Percentiles rank a stretch among this genome's conserved stretches.
Conservation (phyloP, 1,284 basidiomycete species). For the Mycosarcoma mackinlayi region DNA sequence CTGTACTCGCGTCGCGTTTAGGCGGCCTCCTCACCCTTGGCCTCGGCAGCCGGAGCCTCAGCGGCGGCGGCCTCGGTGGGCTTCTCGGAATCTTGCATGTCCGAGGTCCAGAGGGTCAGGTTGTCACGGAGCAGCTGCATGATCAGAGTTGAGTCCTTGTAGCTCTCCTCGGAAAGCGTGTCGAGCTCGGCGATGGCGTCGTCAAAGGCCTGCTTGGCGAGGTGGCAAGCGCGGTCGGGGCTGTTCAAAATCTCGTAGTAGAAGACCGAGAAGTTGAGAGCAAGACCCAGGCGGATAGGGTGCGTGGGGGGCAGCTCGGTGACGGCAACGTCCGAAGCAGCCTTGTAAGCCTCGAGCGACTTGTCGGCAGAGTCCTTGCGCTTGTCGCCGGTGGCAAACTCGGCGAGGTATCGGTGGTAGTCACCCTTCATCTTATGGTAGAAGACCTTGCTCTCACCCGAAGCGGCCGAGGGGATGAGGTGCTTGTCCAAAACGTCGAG, state of each 20-base stretch:
- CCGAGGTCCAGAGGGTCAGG: conserved; percentile 93
- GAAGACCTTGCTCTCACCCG: conserved; percentile 99
- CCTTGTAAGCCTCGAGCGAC: conserved; percentile 99
- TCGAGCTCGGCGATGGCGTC: conserved; percentile 99
- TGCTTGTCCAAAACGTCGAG: conserved; percentile 98
- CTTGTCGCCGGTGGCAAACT: conserved; percentile 99
- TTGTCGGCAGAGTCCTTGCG: conserved; percentile 98
- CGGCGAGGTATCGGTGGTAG: conserved; percentile 99
- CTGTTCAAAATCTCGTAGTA: conserved; percentile 99
- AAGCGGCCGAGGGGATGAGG: conserved; percentile 96
- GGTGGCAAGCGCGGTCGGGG: conserved; percentile 98
- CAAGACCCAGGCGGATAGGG: conserved; percentile 98
- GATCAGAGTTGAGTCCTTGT: conserved; percentile 91
- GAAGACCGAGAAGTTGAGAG: conserved; percentile 99
- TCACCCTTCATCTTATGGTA: conserved; percentile 99
- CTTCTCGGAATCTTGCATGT: conserved; percentile 76
- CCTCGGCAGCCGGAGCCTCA: conserved; percentile 61
- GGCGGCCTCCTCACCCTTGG: conserved; percentile 67
- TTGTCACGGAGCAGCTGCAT: conserved; percentile 99
- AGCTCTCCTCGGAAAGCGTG: conserved; percentile 98
- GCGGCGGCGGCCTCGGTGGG: conserved; percentile 64
- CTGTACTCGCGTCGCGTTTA: conserved; percentile 43
- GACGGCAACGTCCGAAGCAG: conserved; percentile 96
- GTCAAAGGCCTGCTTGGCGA: conserved; percentile 99
- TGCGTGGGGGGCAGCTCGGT: conserved; percentile 98